A percentile compares a stretch with the other conserved stretches of the same genome.
Evolutionary conservation across 306 rosid genomes (phyloP).

Genomic region (Hippophae tibetana): DNA sequence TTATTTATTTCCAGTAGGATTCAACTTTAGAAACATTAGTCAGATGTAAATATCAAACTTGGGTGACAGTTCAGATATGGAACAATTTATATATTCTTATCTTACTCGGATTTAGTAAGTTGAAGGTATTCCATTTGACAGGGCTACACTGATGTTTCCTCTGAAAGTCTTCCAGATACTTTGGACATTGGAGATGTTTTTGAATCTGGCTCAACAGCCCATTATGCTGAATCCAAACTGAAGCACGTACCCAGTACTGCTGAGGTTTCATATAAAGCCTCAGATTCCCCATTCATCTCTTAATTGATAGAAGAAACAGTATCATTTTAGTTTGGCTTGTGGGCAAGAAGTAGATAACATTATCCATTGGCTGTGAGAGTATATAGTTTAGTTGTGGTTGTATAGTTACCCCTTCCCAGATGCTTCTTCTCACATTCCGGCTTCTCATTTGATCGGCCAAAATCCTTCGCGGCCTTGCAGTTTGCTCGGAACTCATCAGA

Average conservation of each 20-base stretch:
- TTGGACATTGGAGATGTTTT: conserved; percentile 84
- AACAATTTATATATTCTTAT: background rate
- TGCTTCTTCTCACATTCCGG: no score
- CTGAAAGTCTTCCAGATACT: conserved; percentile 69
- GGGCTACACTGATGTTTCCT: conserved; percentile 37
- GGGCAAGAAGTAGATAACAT: conserved; percentile 27
- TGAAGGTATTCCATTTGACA: conserved; percentile 15
- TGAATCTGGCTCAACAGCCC: conserved; percentile 36
- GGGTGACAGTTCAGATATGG: background rate
- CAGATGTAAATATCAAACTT: no score
- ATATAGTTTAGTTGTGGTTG: no score
- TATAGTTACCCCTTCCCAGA: no score
- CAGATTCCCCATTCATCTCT: conserved; percentile 14
- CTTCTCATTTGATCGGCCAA: no score
- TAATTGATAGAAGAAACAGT: conserved; percentile 27
- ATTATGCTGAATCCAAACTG: conserved; percentile 36
- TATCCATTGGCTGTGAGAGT: no score
- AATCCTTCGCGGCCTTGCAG: no score
- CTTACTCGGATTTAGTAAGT: background rate
- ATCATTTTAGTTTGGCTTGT: conserved; percentile 17
- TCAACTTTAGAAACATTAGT: no score
- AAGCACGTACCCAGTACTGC: conserved; percentile 47
- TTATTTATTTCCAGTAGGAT: no score
- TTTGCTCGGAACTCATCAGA: no score
- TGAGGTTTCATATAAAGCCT: conserved; percentile 35